phyloP scores from a whole-genome alignment of 2,329 filamentous ascomycete species.

The Sporothrix euskadiensis region DNA sequence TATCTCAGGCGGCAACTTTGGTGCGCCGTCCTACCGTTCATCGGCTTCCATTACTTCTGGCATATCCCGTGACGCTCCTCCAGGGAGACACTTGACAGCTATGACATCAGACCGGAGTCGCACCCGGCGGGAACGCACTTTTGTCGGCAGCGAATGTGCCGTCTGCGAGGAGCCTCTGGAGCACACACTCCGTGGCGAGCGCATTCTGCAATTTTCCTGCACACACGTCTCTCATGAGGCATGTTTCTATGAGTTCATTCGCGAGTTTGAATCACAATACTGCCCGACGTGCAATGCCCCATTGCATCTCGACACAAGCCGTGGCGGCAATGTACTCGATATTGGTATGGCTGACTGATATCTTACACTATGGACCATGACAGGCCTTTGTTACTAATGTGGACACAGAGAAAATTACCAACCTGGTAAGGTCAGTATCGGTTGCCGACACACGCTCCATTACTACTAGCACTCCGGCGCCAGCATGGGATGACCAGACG shows the following conservation, averaged over 20 bases:
- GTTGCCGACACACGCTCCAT: constrained; percentile 61
- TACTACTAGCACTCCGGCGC: constrained; percentile 57
- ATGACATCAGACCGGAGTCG: constrained; percentile 76
- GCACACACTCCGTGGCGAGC: constrained; percentile 89
- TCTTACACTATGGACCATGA: background rate
- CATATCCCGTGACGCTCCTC: constrained; percentile 41
- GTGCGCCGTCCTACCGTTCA: constrained; percentile 45
- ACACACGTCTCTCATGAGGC: constrained; percentile 97
- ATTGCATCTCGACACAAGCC: constrained; percentile 85
- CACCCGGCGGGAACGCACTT: constrained; percentile 84
- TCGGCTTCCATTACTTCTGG: constrained; percentile 42
- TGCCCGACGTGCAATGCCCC: constrained; percentile 94
- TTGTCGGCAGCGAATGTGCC: constrained; percentile 90
- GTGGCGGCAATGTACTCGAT: constrained; percentile 88
- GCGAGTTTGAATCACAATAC: constrained; percentile 88
- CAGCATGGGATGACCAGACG: constrained; percentile 63
- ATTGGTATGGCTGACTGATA: constrained; percentile 61
- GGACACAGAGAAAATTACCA: constrained; percentile 83
- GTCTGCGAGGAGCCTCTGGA: constrained; percentile 96
- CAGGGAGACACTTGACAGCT: constrained; percentile 53
- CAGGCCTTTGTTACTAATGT: background rate
- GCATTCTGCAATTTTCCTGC: constrained; percentile 93
- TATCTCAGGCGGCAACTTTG: constrained; percentile 42
- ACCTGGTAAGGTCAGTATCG: constrained; percentile 81
- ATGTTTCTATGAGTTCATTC: constrained; percentile 98